These are phyloP conservation scores for Vigna reflexopilosa DNA, from an alignment of 306 rosid species.

Conservation along the genomic window DNA sequence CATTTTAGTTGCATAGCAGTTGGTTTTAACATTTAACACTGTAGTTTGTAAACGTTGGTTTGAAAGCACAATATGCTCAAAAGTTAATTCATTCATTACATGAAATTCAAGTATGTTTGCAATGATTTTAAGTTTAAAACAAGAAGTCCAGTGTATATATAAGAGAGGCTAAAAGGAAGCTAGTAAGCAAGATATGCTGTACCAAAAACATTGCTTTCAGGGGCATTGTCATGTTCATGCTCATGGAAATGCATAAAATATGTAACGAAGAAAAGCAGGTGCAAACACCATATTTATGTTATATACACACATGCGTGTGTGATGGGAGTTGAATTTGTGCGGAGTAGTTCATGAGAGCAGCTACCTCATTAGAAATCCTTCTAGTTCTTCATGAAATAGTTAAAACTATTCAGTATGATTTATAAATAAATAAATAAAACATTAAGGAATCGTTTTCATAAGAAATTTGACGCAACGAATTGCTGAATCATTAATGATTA, in stretches of 20 bases:
- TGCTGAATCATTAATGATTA: too few species aligned
- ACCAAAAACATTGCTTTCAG: constrained; percentile 35
- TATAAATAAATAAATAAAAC: too few species aligned
- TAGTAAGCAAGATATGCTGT: constrained; percentile 64
- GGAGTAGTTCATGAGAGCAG: constrained; percentile 52
- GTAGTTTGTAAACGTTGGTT: not conserved
- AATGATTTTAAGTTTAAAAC: too few species aligned
- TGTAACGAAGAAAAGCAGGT: not conserved
- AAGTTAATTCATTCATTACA: not conserved
- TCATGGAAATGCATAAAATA: not conserved
- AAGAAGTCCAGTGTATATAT: too few species aligned
- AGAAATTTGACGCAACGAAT: too few species aligned
- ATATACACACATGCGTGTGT: too few species aligned
- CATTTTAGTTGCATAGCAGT: too few species aligned
- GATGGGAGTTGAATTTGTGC: constrained; percentile 37
- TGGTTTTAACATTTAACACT: not conserved
- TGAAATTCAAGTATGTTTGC: not conserved
- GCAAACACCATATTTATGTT: not conserved
- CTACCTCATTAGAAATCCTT: constrained; percentile 23
- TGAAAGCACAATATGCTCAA: not conserved
- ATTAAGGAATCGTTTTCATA: too few species aligned
- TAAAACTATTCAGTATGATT: too few species aligned
- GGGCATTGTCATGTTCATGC: not conserved
- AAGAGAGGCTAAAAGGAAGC: not conserved
- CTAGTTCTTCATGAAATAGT: too few species aligned